Evolutionary conservation across 1,284 basidiomycete genomes (phyloP), one percentile per base, ranked within the genome.

Genomic region (Inonotus hispidus): DNA sequence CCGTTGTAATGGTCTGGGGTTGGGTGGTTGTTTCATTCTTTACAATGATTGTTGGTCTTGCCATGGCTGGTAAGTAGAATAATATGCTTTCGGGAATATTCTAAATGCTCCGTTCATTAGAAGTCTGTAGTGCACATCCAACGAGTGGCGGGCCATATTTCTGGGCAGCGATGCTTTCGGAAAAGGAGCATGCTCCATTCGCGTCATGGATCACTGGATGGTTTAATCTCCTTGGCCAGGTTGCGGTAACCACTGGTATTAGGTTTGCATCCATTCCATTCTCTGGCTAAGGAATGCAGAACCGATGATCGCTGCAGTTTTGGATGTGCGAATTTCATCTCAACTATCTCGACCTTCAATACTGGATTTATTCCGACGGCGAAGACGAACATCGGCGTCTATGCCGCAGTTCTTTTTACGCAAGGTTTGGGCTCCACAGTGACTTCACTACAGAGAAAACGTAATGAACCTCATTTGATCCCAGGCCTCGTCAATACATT

Each of bases 211-310:
- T 87, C 29, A 84, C 82, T 7, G 84, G 84, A 13, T 87, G 85
- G 86, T 90, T 89, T 73, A 91, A 91, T 69, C 73, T 90, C 14
- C 75, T 88, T 3, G 87, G 87, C 2, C 88, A 90, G 71, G 87
- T 90, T 0, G 87, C 87, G 1, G 83, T 90, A 6, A 90, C 88
- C 0, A 88, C 87, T 11, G 87, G 87, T 32, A 88, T 88, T 68
- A 83, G 81, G 82, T 84, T 53, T 19, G 67, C 64, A 1, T 5
- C 32, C 41, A 43, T 27, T 16, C 21, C 10, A 41, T 32, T 8
- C 35, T 43, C 10, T 19, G 37, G 14, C 29, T 27, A 13, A 8
- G 32, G 16, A 19, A 13, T 16, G 32, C 16, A 23, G 58, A 3
- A 63, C 4, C 14, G 11, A 32, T 32, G 6, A 35, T 55, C 10